phyloP scores from a whole-genome alignment of 2,329 filamentous ascomycete species.

The Epichloe festucae region DNA sequence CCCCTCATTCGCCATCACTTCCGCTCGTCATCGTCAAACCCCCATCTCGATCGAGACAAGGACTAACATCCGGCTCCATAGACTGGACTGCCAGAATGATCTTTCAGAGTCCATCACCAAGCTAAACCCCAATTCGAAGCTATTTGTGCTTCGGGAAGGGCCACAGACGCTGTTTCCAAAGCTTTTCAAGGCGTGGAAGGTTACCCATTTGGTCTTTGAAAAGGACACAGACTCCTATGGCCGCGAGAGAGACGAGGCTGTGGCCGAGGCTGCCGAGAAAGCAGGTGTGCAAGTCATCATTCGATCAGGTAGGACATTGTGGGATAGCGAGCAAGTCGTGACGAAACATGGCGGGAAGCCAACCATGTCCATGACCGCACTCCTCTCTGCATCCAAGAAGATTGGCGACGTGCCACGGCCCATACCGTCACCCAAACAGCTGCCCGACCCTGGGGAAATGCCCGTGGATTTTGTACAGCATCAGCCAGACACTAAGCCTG shows the following conservation, averaged over 20 bases:
- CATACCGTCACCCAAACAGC: conserved; percentile 40
- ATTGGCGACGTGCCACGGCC: conserved; percentile 49
- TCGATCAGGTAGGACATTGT: conserved; percentile 53
- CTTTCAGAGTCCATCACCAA: conserved; percentile 53
- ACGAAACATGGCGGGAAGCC: conserved; percentile 52
- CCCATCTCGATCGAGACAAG: background rate
- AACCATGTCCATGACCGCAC: conserved; percentile 60
- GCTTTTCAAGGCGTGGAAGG: conserved; percentile 58
- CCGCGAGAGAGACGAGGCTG: conserved; percentile 45
- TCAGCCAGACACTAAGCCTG: conserved; percentile 34
- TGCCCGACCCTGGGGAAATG: conserved; percentile 55
- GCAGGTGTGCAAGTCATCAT: conserved; percentile 58
- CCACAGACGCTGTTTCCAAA: conserved; percentile 61
- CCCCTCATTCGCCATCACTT: background rate
- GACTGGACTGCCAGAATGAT: conserved; percentile 61
- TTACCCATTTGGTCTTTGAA: conserved; percentile 67
- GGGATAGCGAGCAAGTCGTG: conserved; percentile 60
- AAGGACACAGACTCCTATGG: conserved; percentile 67
- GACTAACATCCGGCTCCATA: conserved; percentile 14
- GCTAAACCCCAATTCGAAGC: conserved; percentile 56
- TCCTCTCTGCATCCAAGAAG: conserved; percentile 49
- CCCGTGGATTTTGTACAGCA: conserved; percentile 45
- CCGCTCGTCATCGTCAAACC: background rate
- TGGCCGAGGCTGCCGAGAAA: conserved; percentile 45
- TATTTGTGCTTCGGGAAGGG: conserved; percentile 59